Evolutionary conservation across 306 rosid genomes (phyloP), one percentile per base, ranked within the genome.

Genomic region (Prunus fruticosa): DNA sequence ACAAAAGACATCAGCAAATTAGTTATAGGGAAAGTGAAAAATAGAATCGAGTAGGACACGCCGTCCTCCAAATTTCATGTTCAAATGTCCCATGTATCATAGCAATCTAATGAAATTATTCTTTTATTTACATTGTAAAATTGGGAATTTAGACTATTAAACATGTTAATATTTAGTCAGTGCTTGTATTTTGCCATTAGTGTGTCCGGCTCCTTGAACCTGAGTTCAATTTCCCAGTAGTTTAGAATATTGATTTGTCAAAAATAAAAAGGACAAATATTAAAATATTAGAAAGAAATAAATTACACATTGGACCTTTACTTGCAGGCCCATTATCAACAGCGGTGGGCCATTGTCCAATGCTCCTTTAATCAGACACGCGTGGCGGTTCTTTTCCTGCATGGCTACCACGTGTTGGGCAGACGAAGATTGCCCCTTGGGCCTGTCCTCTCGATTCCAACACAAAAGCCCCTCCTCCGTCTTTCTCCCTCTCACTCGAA

Each of bases 371-470:
- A 43, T 14, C 9, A 13, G 4, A 51, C 64, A 63, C 51, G 71
- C 2, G 16, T 28, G 2, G 50, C 12, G 28, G 74, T 6, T 30
- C 5, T 27, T 49, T 53, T 27, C n/a, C 57, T 8, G 13, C 73
- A 52, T 41, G 67, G 8, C 18, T 34, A 62, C 72, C 73, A 76
- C 67, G 74, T 34, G 80, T 34, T 20, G 49, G 30, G 51, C 51
- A n/a, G 38, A 5, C 5, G 27, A 8, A 51, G 13, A n/a, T 14
- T 8, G 60, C 6, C 58, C 38, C 0, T 20, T 58, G 68, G 70
- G 28, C 68, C 30, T 23, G 20, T 18, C 74, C 47, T 10, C 25
- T 51, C 49, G 45, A 50, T 8, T 57, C n/a, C 41, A 34, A 67
- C 57, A 49, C 19, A 28, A 23, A 18, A 68, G 30, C 49, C 16